These are phyloP conservation scores for Aureobasidium sp. DNA, from an alignment of 2,329 filamentous ascomycete species.

Conservation along the genomic window DNA sequence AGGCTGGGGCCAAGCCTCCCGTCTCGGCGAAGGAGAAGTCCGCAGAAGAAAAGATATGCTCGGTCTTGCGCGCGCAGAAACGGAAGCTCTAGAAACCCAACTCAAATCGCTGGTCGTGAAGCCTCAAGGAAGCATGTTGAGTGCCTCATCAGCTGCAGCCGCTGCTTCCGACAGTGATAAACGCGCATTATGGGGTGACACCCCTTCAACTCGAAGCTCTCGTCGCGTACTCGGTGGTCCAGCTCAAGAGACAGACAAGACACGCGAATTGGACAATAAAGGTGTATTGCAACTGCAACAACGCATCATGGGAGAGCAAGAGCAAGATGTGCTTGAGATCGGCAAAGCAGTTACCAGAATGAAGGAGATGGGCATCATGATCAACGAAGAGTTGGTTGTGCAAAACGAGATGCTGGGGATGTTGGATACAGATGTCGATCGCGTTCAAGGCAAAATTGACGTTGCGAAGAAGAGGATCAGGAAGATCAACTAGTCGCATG, in stretches of 20 bases:
- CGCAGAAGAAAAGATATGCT: constrained; percentile 63
- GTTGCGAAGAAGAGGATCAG: constrained; percentile 65
- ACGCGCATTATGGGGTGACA: constrained; percentile 25
- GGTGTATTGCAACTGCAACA: constrained; percentile 67
- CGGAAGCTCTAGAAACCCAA: constrained; percentile 67
- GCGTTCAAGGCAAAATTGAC: constrained; percentile 58
- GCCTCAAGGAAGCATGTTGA: constrained; percentile 23
- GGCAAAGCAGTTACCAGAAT: constrained; percentile 62
- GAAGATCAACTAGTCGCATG: constrained; percentile 42
- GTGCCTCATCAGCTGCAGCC: constrained; percentile 23
- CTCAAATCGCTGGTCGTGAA: constrained; percentile 54
- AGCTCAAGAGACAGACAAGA: constrained; percentile 62
- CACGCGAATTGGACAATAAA: constrained; percentile 65
- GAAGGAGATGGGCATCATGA: constrained; percentile 68
- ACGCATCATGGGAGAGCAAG: constrained; percentile 66
- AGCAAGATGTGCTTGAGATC: constrained; percentile 61
- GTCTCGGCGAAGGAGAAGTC: constrained; percentile 65
- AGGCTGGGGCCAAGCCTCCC: constrained; percentile 32
- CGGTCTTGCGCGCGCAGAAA: constrained; percentile 60
- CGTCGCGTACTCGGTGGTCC: constrained; percentile 64
- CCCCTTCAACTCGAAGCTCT: constrained; percentile 23
- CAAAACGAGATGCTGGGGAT: constrained; percentile 63
- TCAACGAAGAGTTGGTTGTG: constrained; percentile 62
- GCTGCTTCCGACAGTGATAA: constrained; percentile 29
- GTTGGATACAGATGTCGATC: constrained; percentile 57